These are phyloP conservation scores for Scedosporium dehoogii DNA, from an alignment of 2,329 filamentous ascomycete species.

Conservation along the genomic window DNA sequence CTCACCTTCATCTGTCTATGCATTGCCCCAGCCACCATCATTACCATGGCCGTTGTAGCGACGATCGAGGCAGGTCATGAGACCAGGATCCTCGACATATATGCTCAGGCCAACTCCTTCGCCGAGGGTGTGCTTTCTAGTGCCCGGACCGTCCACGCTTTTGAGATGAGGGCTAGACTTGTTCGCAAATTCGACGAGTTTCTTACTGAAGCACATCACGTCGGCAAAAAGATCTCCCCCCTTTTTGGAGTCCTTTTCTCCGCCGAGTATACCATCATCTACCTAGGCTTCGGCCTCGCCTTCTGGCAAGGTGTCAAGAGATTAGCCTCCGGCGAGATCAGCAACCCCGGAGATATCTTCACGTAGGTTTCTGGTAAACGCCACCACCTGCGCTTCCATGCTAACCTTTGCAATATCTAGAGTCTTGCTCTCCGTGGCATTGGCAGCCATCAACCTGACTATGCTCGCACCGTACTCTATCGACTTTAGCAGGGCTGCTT, in stretches of 20 bases:
- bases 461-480: conserved; percentile 36
- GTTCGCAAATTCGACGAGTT: conserved; percentile 29
- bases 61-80: conserved; percentile 1
- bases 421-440: conserved; percentile 36
- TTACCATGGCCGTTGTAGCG: conserved; percentile 26
- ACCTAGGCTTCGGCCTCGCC: conserved; percentile 34
- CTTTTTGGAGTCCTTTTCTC: conserved; percentile 33
- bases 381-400: background rate
- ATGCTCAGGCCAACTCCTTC: conserved; percentile 33
- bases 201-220: conserved; percentile 26
- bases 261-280: conserved; percentile 36
- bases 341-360: conserved; percentile 33
- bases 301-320: conserved; percentile 43
- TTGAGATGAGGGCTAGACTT: conserved; percentile 36
- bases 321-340: conserved; percentile 32
- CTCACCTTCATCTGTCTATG: conserved; percentile 31
- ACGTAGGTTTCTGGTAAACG: conserved; percentile 22
- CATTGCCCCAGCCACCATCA: conserved; percentile 33
- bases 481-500: conserved; percentile 33
- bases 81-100: conserved; percentile 22
- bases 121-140: conserved; percentile 40
- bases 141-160: conserved; percentile 40
- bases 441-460: conserved; percentile 34
- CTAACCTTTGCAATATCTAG: conserved; percentile 13
- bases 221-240: conserved; percentile 32